phyloP scores from a whole-genome alignment of 495 filamentous ascomycete species.

The Xylaria acuta region DNA sequence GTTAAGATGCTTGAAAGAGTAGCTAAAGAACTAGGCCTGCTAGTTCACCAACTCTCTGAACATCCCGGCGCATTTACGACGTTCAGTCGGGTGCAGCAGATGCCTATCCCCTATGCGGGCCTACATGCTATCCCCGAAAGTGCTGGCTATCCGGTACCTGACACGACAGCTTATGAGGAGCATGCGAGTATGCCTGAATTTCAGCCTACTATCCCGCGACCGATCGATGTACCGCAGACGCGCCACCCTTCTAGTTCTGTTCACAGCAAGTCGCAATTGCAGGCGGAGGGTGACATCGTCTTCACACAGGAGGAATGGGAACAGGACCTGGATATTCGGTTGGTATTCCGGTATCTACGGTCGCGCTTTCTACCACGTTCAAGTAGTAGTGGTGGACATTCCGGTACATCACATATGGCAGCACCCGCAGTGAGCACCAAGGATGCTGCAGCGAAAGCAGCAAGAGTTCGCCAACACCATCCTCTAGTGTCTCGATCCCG shows the following conservation, averaged over 20 bases:
- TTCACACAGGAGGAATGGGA: slow-evolving; percentile 84
- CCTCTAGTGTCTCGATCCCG: slow-evolving; percentile 71
- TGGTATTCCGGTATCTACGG: slow-evolving; percentile 86
- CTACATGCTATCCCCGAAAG: slow-evolving; percentile 61
- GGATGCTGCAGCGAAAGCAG: slow-evolving; percentile 77
- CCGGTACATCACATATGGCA: slow-evolving; percentile 50
- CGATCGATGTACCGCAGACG: slow-evolving; percentile 37
- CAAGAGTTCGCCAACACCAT: slow-evolving; percentile 83
- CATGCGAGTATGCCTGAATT: slow-evolving; percentile 49
- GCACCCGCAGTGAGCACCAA: slow-evolving; percentile 55
- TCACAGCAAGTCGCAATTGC: slow-evolving; percentile 27
- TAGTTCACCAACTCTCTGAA: slow-evolving; percentile 82
- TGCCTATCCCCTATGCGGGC: slow-evolving; percentile 61
- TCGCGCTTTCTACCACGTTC: slow-evolving; percentile 68
- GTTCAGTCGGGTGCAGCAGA: slow-evolving; percentile 63
- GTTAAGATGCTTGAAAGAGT: slow-evolving; percentile 79
- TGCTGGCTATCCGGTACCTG: slow-evolving; percentile 35
- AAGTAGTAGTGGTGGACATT: slow-evolving; percentile 29
- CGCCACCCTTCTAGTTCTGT: slow-evolving; percentile 25
- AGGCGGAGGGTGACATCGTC: slow-evolving; percentile 28
- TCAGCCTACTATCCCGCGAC: slow-evolving; percentile 54
- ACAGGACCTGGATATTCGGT: slow-evolving; percentile 79
- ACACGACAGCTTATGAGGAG: slow-evolving; percentile 32
- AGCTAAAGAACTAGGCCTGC: slow-evolving; percentile 80
- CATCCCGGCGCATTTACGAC: slow-evolving; percentile 83